Evolutionary conservation across 768 basidiomycete genomes (phyloP), one percentile per base, ranked within the genome.

Genomic region (Rhodotorula sphaerocarpa): DNA sequence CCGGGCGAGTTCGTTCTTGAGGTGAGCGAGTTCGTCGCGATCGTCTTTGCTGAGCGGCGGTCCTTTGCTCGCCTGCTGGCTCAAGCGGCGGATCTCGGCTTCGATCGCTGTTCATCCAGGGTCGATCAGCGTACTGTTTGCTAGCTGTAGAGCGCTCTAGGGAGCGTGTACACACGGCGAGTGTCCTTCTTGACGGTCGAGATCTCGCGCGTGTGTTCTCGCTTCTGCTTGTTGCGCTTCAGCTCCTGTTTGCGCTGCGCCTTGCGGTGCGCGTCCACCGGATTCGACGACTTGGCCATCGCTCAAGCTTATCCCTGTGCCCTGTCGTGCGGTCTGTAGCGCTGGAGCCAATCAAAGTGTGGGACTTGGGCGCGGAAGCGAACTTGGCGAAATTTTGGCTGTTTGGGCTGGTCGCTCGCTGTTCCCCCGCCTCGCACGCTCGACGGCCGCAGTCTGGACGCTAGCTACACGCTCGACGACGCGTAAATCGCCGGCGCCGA

Each of bases 211-310:
- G 83, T 77, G 76, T 92, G 90, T 53, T 81, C 76, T 59, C 92
- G 80, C 59, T 82, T 84, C 74, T 85, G 77, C 79, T 95, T 96
- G 80, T 96, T 93, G 90, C 92, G 93, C 78, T 93, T 93, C 47
- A 96, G 78, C 74, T 99, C 93, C 74, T 91, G 96, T 76, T 90
- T 91, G 62, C 89, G 81, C 73, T 85, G 86, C 5, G 88, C 84
- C 77, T 97, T 97, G 89, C 93, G 84, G 75, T 80, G 86, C 0
- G 93, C 86, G 74, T 99, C 93, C n/a, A 88, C 93, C 30, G 93
- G 93, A 74, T 99, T 99, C 61, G 84, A 74, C 60, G 79, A 84
- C 74, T 91, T 93, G 30, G 82, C 83, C 76, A 92, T 93, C 14
- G 21, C 23, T 18, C 15, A 39, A 27, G 51, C 6, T 4, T 6